Conservation (phyloP, 352 stramenopile genomes). For the Globisporangium spiculum region DNA sequence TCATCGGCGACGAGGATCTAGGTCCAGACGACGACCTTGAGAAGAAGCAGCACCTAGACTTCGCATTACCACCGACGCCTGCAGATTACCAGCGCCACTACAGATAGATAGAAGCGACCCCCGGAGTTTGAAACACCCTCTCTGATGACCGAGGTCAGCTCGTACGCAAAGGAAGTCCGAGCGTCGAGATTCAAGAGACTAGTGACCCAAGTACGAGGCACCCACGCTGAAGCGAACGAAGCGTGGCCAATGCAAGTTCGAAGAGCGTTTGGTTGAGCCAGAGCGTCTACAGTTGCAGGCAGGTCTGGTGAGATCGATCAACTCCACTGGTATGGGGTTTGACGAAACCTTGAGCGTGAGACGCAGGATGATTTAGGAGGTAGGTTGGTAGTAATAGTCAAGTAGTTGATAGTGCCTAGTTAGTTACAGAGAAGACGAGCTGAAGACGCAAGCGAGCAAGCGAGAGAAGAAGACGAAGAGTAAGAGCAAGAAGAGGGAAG, state of each 20-base stretch:
- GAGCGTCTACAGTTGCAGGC: neutral
- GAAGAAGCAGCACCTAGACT: constrained; percentile 22
- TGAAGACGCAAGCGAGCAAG: constrained; percentile 1
- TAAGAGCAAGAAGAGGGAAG: constrained; percentile 2
- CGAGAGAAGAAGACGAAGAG: neutral
- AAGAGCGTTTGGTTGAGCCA: neutral
- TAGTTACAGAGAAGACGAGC: constrained; percentile 15
- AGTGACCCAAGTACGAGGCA: neutral
- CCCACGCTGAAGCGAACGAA: neutral
- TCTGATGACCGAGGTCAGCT: neutral
- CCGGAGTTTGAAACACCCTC: neutral
- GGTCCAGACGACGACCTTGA: constrained; percentile 21
- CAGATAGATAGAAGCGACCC: constrained; percentile 26
- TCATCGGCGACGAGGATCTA: constrained; percentile 15
- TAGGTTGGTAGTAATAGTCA: constrained; percentile 19
- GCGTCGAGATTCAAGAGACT: constrained; percentile 3
- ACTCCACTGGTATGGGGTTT: neutral
- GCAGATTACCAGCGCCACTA: constrained; percentile 30
- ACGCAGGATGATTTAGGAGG: constrained; percentile 6
- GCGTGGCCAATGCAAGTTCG: neutral
- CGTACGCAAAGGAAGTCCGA: neutral
- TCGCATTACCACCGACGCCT: constrained; percentile 18
- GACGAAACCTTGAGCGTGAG: constrained; percentile 3
- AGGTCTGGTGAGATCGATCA: constrained; percentile 3
- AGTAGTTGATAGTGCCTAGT: constrained; percentile 19